A percentile compares a stretch with the other conserved stretches of the same genome.
Conservation (phyloP, 164 flowering plant species). For the Aristolochia fimbriata region DNA sequence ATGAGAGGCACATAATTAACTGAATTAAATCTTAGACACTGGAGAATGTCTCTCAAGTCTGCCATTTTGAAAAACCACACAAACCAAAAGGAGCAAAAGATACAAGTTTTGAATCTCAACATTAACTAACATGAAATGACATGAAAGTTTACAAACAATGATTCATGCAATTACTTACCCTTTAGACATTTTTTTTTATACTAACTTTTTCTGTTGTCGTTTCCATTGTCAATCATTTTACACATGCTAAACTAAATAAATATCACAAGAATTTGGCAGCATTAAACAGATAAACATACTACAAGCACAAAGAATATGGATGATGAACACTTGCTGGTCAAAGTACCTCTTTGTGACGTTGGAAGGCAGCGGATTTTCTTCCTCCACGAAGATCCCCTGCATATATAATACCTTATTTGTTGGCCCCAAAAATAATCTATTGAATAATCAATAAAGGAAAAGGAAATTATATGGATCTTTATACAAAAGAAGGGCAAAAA, state of each 20-base stretch:
- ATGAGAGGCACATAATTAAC: too few species aligned
- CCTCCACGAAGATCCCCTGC: slow-evolving; percentile 98
- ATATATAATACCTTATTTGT: slow-evolving; percentile 54
- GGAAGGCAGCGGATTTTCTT: slow-evolving; percentile 55
- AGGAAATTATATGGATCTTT: not conserved
- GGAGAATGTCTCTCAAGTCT: too few species aligned
- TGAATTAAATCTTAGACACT: too few species aligned
- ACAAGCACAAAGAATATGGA: not conserved
- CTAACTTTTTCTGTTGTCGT: too few species aligned
- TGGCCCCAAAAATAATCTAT: slow-evolving; percentile 76
- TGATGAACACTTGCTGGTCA: not conserved
- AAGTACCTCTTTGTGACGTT: slow-evolving; percentile 58
- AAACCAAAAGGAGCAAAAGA: too few species aligned
- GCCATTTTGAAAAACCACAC: too few species aligned
- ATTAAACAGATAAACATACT: not conserved
- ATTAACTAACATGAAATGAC: too few species aligned
- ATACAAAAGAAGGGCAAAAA: too few species aligned
- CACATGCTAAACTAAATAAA: not conserved
- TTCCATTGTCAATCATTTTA: too few species aligned
- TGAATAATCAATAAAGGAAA: slow-evolving; percentile 5
- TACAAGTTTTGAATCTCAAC: too few species aligned
- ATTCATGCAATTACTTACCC: not conserved
- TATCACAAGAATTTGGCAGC: not conserved
- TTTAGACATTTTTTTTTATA: too few species aligned
- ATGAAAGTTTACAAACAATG: not conserved